phyloP scores from a whole-genome alignment of 345 rosid species.

The Brassica carinata region DNA sequence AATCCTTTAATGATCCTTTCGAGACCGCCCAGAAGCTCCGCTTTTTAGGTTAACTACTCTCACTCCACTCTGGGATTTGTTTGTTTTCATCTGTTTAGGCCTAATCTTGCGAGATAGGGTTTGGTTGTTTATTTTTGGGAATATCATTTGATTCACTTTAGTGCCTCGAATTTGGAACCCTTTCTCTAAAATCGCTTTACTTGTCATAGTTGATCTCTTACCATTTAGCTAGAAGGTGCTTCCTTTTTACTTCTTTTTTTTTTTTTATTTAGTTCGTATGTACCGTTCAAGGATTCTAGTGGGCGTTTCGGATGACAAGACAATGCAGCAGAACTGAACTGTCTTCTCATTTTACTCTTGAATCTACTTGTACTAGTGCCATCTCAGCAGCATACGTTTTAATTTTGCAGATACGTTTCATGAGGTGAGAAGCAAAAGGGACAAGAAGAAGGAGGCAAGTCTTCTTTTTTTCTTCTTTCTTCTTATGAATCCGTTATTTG shows the following conservation, averaged over 20 bases:
- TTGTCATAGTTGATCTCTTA: not conserved
- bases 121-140: constrained; percentile 1
- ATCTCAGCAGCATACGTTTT: not conserved
- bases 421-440: constrained; percentile 74
- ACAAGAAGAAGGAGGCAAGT: constrained; percentile 71
- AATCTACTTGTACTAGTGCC: not conserved
- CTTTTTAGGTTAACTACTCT: constrained; percentile 55
- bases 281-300: constrained; percentile 19
- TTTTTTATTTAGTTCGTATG: not conserved
- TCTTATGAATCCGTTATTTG: not conserved
- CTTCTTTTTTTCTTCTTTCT: not conserved
- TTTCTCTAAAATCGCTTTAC: not conserved
- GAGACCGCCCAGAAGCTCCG: constrained; percentile 84
- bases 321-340: not conserved
- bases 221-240: constrained; percentile 7
- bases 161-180: not conserved
- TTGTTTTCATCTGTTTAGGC: not conserved
- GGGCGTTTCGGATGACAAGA: not conserved
- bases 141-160: not conserved
- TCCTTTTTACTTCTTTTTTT: not conserved
- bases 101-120: constrained; percentile 3
- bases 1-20: constrained; percentile 78
- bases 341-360: not conserved
- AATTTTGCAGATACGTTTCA: constrained; percentile 81
- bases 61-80: not conserved